Base-by-base conservation (phyloP, 2,329 filamentous ascomycete species). In the Penicillium sp. region DNA sequence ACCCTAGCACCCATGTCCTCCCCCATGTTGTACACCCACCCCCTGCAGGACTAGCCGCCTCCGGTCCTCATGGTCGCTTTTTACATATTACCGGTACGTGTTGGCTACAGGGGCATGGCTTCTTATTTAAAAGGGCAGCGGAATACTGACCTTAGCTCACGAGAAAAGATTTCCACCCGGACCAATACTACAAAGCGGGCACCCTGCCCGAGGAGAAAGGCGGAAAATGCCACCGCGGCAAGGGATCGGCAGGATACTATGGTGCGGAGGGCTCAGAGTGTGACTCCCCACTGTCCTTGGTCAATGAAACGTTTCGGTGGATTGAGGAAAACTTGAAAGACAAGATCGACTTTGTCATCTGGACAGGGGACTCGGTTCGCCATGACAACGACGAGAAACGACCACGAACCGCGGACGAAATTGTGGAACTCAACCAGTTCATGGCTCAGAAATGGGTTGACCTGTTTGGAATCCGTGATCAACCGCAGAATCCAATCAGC, bases 291-390 rank as follows among this genome's bases (percentile, higher is more conserved):
- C 78, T 88, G 61, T 81, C 89, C 0, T 86, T 99, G 19, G 82
- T 97, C 63, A 91, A 98, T 75, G 90, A 91, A 69, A 98, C 94
- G 0, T 92, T 98, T 72, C 84, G 88, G 71, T 99, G 94, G 94
- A 89, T 99, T 55, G 82, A 87, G 48, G 84, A 87, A 46, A 89
- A 96, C 70, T 73, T 97, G 60, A 89, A 85, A 72, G 89, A 93
- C 73, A 79, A 88, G 3, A 84, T 97, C 65, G 93, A 97, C 75
- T 97, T 97, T 74, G 88, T 97, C 53, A 81, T 97, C 52, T 97
- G 93, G 93, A 97, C 93, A 1, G 93, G 93, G 66, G 93, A 97
- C 76, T 94, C 90, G 35, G 92, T 91, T 22, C 86, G 93, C 65
- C 93, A 97, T 77, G 93, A 97, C 76, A 94, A 89, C 75, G 93